Evolutionary conservation across 2,329 filamentous ascomycete genomes (phyloP).

Genomic region (Zasmidium citrigriseum): DNA sequence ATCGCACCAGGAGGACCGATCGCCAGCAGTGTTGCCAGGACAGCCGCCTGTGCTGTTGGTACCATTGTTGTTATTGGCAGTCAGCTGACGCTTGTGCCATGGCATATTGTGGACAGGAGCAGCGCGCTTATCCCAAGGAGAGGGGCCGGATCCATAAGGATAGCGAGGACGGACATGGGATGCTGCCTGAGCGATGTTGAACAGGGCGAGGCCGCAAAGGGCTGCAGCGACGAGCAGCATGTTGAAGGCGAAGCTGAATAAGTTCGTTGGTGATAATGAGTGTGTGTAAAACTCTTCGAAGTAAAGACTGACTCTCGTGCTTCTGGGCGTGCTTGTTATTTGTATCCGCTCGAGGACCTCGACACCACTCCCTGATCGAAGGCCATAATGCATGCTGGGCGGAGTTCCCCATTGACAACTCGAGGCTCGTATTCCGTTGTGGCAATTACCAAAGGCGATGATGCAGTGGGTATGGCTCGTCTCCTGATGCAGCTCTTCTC

Average conservation of each 20-base stretch:
- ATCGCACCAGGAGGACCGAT: constrained; percentile 12
- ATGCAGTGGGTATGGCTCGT: too few relatives aligned
- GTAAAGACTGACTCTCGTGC: background rate
- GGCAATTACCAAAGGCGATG: too few relatives aligned
- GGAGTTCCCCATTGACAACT: too few relatives aligned
- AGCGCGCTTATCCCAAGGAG: background rate
- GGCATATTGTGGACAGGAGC: background rate
- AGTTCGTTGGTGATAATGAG: too few relatives aligned
- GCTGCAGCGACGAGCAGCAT: background rate
- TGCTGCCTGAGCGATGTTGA: background rate
- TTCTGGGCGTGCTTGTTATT: background rate
- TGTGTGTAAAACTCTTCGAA: background rate
- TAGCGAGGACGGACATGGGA: background rate
- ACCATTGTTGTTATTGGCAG: background rate
- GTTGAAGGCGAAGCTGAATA: too few relatives aligned
- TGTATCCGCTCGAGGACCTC: background rate
- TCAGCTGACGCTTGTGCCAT: background rate
- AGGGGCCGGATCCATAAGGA: background rate
- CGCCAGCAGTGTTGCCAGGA: constrained; percentile 4
- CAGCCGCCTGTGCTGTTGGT: background rate
- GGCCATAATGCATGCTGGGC: too few relatives aligned
- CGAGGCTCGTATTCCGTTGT: too few relatives aligned
- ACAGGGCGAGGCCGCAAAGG: background rate
- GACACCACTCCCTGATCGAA: too few relatives aligned
- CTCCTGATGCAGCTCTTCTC: background rate